Conservation (phyloP, 2,329 filamentous ascomycete species). For the Elsinoe arachidis region DNA sequence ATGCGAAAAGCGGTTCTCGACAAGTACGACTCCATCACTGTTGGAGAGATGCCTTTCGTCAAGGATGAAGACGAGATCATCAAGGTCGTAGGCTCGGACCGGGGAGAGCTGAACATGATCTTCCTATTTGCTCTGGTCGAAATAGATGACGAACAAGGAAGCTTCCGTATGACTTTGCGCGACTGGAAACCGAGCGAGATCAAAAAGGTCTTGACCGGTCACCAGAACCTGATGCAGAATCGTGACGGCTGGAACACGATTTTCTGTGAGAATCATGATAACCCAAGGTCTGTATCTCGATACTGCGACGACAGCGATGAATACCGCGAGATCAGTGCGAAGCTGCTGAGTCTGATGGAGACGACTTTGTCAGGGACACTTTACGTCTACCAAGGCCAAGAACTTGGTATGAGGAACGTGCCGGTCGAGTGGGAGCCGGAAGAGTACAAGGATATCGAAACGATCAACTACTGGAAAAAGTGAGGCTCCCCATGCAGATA, state of each 20-base stretch:
- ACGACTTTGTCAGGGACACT: slow-evolving; percentile 41
- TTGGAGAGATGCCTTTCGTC: slow-evolving; percentile 53
- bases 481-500: not conserved
- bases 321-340: slow-evolving; percentile 39
- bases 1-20: slow-evolving; percentile 45
- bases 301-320: slow-evolving; percentile 41
- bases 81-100: slow-evolving; percentile 32
- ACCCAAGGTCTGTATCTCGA: slow-evolving; percentile 41
- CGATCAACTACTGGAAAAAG: slow-evolving; percentile 47
- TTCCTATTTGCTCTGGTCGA: slow-evolving; percentile 41
- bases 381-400: slow-evolving; percentile 45
- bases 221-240: slow-evolving; percentile 42
- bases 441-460: slow-evolving; percentile 47
- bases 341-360: slow-evolving; percentile 41
- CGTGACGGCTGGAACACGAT: slow-evolving; percentile 43
- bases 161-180: slow-evolving; percentile 29
- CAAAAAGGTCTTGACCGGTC: slow-evolving; percentile 34
- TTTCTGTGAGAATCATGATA: slow-evolving; percentile 46
- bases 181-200: slow-evolving; percentile 38
- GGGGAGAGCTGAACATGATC: slow-evolving; percentile 40
- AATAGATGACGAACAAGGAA: slow-evolving; percentile 28
- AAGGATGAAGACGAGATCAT: slow-evolving; percentile 37
- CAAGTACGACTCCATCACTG: slow-evolving; percentile 51
- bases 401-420: slow-evolving; percentile 44
- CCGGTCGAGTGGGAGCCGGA: slow-evolving; percentile 35